Base-by-base conservation (phyloP, 2,329 filamentous ascomycete genomes). In the Fusarium robinianum region DNA sequence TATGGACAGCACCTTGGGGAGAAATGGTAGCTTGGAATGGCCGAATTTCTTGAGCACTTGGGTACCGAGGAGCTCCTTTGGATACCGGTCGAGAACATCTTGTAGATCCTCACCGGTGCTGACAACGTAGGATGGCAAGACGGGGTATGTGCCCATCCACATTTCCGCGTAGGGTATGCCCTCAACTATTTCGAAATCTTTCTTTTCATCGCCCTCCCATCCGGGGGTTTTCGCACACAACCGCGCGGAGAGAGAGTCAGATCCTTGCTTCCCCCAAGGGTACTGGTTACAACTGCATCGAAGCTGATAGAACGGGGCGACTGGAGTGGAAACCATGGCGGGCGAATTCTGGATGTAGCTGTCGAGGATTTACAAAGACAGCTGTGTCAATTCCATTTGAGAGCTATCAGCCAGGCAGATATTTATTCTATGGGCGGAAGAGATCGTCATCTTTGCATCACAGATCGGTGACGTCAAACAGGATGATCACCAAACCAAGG, bases 111-210 rank as follows among this genome's bases (percentile, higher is more conserved):
- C 79, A 18, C 80, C 82, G 0, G 79, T 84, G 15, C 73, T 70
- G 11, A 86, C 68, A 2, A 87, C 72, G 40, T 80, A 79, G 2
- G 83, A 86, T 0, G 85, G 85, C 17, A 85, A 78, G 25, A 81
- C 80, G 1, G 85, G 85, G 61, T 90, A 89, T 30, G 87, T 88
- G 4, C 85, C 86, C 72, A 90, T 86, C 86, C 86, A 90, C 76
- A 85, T 81, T 77, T 77, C 74, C 1, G 74, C 74, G 61, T 90
- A 90, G 6, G 72, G 67, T 55, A 81, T 75, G 44, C 76, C 72
- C 41, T 87, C 78, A 15, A 89, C 75, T 34, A 90, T 77, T 48
- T 78, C 73, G 68, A 86, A 86, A 23, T 74, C 72, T 11, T 46
- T 41, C 8, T 55, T 52, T 2, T 34, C 50, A 4, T 60, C 40